Evolutionary conservation across 2,329 filamentous ascomycete genomes (phyloP).

Genomic region (Hirsutella thompsonii): DNA sequence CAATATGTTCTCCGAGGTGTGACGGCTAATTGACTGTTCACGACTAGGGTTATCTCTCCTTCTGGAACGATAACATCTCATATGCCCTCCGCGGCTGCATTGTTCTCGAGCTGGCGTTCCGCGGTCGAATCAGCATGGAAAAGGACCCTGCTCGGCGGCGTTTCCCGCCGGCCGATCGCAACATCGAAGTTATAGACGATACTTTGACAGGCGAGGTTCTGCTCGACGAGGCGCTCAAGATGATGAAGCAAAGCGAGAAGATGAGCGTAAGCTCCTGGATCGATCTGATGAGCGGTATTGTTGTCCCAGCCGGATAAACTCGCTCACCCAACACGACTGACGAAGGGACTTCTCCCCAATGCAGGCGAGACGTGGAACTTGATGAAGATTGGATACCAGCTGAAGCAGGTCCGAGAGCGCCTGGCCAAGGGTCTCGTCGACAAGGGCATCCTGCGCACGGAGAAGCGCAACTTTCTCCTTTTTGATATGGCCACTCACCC

Average conservation of each 20-base stretch:
- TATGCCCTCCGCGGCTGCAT: slow-evolving; percentile 97
- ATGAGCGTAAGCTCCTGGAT: slow-evolving; percentile 99
- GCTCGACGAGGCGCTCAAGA: slow-evolving; percentile 94
- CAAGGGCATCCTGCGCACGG: slow-evolving; percentile 94
- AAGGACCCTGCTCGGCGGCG: slow-evolving; percentile 86
- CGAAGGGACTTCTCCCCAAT: background rate
- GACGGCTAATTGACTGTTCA: background rate
- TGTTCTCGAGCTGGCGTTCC: slow-evolving; percentile 91
- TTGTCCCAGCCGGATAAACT: background rate
- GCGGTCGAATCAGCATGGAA: slow-evolving; percentile 95
- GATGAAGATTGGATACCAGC: slow-evolving; percentile 99
- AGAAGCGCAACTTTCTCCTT: slow-evolving; percentile 98
- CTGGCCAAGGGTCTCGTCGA: slow-evolving; percentile 95
- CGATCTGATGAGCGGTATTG: slow-evolving; percentile 88
- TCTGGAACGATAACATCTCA: slow-evolving; percentile 99
- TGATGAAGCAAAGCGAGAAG: slow-evolving; percentile 99
- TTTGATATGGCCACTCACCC: slow-evolving; percentile 99
- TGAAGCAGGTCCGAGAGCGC: slow-evolving; percentile 97
- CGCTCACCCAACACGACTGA: background rate
- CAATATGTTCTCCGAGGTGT: no score
- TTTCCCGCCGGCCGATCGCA: slow-evolving; percentile 81
- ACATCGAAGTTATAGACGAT: slow-evolving; percentile 96
- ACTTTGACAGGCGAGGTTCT: slow-evolving; percentile 93
- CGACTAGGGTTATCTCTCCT: slow-evolving; percentile 82
- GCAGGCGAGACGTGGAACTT: slow-evolving; percentile 97